Evolutionary conservation across 2,329 filamentous ascomycete species (phyloP), one percentile per base, ranked within the genome.

Genomic region (Cercospora sojina): DNA sequence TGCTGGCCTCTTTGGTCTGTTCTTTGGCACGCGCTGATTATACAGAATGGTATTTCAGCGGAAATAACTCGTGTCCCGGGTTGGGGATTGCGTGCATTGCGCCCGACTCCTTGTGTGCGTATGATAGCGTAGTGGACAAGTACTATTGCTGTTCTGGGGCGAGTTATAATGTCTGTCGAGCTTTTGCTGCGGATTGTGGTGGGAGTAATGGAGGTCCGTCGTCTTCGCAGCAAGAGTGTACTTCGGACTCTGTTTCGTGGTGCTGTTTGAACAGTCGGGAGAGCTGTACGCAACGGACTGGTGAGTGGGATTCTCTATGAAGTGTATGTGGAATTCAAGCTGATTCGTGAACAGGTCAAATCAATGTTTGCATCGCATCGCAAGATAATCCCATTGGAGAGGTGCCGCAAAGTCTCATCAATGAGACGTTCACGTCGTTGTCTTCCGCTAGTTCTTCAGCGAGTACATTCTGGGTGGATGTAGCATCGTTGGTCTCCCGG

Each of bases 211-310:
- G 64, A 7, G 58, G 41, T 16, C 49, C 63, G 8, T 53, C 59
- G n/a, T 58, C 65, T 16, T 53, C 27, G 20, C 64, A 64, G 49
- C 61, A 63, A 25, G n/a, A 51, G 23, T 67, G 68, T 20, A 64
- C 43, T 13, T 53, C 47, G 25, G 61, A 53, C 2, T 58, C 47
- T 31, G 20, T n/a, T 6, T 65, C 57, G 12, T 70, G 64, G 64
- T 69, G 67, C 47, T 70, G 67, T 62, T 49, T 70, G 53, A 10
- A 63, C n/a, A 56, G 56, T 32, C 47, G 43, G 13, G 69, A 69
- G 62, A 59, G 53, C 18, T 69, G 67, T 47, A 70, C 65, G 29
- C 53, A 49, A 23, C 43, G 64, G n/a, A 64, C 61, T 47, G 66
- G 68, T 68, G 27, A 66, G 65, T 60, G 18, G 12, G 23, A 3